These are phyloP conservation scores for Aspergillus sp. DNA, from an alignment of 2,329 filamentous ascomycete genomes.

Conservation along the genomic window DNA sequence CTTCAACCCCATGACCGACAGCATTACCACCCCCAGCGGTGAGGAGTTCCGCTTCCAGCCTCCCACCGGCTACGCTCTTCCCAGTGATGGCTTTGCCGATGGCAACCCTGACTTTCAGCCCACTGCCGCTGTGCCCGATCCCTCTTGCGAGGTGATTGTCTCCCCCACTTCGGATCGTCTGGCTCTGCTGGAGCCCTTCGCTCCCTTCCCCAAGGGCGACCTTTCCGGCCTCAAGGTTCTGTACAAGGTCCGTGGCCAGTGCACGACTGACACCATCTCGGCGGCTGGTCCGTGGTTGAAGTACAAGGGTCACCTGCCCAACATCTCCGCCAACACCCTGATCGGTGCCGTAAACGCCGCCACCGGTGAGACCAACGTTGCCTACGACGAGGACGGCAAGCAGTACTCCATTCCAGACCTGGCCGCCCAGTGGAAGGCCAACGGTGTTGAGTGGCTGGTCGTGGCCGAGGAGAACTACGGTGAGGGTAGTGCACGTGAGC, in stretches of 20 bases:
- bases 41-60: constrained; percentile 82
- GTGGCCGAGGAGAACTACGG: constrained; percentile 98
- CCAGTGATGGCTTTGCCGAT: constrained; percentile 74
- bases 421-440: constrained; percentile 76
- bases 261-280: constrained; percentile 98
- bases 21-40: constrained; percentile 76
- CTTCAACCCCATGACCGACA: constrained; percentile 94
- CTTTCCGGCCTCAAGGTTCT: constrained; percentile 79
- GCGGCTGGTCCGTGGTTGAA: constrained; percentile 97
- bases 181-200: constrained; percentile 87
- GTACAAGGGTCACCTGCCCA: constrained; percentile 98
- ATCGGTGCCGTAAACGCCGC: constrained; percentile 92
- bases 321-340: constrained; percentile 96
- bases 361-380: constrained; percentile 88
- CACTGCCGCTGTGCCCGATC: constrained; percentile 69
- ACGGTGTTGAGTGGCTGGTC: constrained; percentile 80
- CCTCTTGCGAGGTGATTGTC: constrained; percentile 72
- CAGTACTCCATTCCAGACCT: constrained; percentile 82
- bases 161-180: constrained; percentile 86
- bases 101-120: constrained; percentile 76
- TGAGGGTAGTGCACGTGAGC: constrained; percentile 84
- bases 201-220: constrained; percentile 75
- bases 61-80: constrained; percentile 63
- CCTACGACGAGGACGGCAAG: constrained; percentile 80
- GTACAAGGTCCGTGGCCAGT: constrained; percentile 96